A percentile compares a stretch with the other conserved stretches of the same genome.
Evolutionary conservation across 176 grass and related monocot species (phyloP).

Genomic region (Rhynchospora breviuscula): DNA sequence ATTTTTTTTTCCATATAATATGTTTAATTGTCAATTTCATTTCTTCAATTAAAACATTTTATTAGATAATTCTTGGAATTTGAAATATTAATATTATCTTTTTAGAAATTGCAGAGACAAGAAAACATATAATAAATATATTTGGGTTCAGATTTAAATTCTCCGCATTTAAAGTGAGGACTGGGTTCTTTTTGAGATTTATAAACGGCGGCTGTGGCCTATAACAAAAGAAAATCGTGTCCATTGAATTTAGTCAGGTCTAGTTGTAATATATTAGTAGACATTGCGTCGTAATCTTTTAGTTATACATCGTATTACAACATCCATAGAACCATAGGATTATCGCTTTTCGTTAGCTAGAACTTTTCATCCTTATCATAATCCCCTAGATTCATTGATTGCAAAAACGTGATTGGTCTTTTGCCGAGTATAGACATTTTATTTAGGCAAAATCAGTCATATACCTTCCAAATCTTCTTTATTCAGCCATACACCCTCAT

Average conservation of each 20-base stretch:
- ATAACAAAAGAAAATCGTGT: neutral
- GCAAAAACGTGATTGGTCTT: neutral
- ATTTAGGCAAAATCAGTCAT: no score
- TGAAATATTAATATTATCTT: no score
- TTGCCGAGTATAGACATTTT: neutral
- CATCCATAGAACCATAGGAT: neutral
- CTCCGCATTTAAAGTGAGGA: neutral
- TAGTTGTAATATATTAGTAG: neutral
- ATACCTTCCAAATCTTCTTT: no score
- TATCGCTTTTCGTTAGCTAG: neutral
- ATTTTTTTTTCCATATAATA: no score
- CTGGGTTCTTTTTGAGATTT: neutral
- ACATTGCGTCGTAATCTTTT: neutral
- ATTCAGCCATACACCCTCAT: no score
- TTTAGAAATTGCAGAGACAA: no score
- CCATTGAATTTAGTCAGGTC: neutral
- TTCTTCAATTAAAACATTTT: no score
- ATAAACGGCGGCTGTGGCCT: neutral
- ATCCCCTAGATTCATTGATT: neutral
- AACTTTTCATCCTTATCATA: neutral
- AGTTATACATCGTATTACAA: constrained; percentile 4
- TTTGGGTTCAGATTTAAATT: neutral
- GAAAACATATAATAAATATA: no score
- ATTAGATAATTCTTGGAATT: no score
- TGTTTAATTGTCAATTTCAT: no score